Conservation (phyloP, 306 rosid species). For the Corylus americana region DNA sequence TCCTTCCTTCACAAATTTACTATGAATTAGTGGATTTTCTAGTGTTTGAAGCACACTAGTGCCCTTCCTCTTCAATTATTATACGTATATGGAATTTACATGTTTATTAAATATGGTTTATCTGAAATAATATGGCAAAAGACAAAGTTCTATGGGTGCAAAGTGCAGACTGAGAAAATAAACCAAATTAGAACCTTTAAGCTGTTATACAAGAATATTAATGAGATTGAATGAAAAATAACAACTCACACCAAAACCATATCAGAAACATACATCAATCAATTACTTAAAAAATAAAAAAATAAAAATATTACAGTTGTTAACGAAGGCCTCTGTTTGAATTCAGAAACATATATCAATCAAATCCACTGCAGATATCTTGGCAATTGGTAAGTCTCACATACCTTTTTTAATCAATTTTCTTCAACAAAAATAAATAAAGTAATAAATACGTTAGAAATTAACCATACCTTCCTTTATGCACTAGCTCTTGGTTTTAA, state of each 20-base stretch:
- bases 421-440: too few species aligned
- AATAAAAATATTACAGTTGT: too few species aligned
- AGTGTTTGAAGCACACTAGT: neutral
- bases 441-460: neutral
- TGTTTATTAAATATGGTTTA: neutral
- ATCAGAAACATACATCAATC: neutral
- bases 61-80: neutral
- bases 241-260: neutral
- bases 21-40: neutral
- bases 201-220: neutral
- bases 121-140: neutral
- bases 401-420: neutral
- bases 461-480: neutral
- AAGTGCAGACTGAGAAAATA: neutral
- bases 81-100: neutral
- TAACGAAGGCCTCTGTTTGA: too few species aligned
- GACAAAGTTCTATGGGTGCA: neutral
- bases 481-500: neutral
- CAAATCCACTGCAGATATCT: neutral
- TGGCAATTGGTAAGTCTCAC: neutral
- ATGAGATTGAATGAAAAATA: neutral
- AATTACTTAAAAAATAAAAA: too few species aligned
- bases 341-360: neutral
- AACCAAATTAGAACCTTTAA: neutral
- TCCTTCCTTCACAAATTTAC: slow-evolving; percentile 12